These are phyloP conservation scores for Aspergillus bertholletiae DNA, from an alignment of 495 filamentous ascomycete species.

Conservation along the genomic window DNA sequence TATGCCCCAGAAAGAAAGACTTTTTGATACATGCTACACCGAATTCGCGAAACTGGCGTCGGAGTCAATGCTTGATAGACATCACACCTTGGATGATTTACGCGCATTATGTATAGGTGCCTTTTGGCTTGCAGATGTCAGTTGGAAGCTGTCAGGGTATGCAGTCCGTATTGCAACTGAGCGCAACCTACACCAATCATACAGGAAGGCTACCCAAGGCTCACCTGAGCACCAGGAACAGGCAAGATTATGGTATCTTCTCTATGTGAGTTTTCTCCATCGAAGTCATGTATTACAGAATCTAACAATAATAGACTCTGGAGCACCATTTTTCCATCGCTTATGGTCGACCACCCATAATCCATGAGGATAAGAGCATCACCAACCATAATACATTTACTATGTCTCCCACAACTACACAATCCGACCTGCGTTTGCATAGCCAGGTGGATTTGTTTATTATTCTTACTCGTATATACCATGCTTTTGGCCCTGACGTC, in stretches of 20 bases:
- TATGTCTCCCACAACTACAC: slow-evolving; percentile 37
- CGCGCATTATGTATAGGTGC: slow-evolving; percentile 51
- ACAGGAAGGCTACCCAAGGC: slow-evolving; percentile 44
- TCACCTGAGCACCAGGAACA: slow-evolving; percentile 45
- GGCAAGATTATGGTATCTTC: slow-evolving; percentile 48
- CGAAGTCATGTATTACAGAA: not conserved
- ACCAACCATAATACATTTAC: slow-evolving; percentile 49
- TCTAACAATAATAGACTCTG: slow-evolving; percentile 34
- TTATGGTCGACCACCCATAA: slow-evolving; percentile 52
- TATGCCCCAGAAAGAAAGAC: slow-evolving; percentile 42
- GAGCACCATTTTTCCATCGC: slow-evolving; percentile 56
- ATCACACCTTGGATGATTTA: slow-evolving; percentile 49
- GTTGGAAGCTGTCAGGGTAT: slow-evolving; percentile 54
- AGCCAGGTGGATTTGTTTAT: slow-evolving; percentile 59
- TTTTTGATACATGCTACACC: slow-evolving; percentile 47
- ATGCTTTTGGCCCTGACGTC: slow-evolving; percentile 56
- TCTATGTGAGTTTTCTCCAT: slow-evolving; percentile 40
- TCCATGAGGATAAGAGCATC: slow-evolving; percentile 52
- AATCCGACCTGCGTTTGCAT: slow-evolving; percentile 50
- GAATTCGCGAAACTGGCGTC: slow-evolving; percentile 51
- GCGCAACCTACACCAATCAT: slow-evolving; percentile 47
- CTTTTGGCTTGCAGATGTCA: slow-evolving; percentile 54
- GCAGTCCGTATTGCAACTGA: slow-evolving; percentile 56
- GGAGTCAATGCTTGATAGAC: slow-evolving; percentile 49
- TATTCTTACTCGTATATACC: slow-evolving; percentile 53